Conservation (phyloP, 768 basidiomycete species). For the Pisolithus albus region DNA sequence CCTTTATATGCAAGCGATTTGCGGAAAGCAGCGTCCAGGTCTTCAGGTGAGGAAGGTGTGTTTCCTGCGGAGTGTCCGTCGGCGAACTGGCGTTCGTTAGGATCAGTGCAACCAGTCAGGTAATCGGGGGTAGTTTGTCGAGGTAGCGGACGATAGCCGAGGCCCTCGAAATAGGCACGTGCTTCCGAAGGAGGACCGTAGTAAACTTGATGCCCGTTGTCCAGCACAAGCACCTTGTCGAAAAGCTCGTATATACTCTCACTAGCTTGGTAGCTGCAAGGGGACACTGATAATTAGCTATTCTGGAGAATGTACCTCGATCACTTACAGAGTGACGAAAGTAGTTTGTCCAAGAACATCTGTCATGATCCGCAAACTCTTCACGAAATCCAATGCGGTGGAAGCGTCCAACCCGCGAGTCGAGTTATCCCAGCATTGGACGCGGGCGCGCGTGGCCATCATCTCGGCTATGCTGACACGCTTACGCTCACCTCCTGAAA, state of each 20-base stretch:
- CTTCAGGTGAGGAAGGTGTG: slow-evolving; percentile 58
- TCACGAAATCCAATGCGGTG: slow-evolving; percentile 82
- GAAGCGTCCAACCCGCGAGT: slow-evolving; percentile 80
- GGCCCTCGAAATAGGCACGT: slow-evolving; percentile 65
- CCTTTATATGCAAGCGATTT: slow-evolving; percentile 36
- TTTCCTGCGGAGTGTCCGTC: slow-evolving; percentile 49
- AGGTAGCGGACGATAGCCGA: slow-evolving; percentile 69
- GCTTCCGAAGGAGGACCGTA: slow-evolving; percentile 71
- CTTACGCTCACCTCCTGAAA: slow-evolving; percentile 78
- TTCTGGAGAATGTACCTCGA: background rate
- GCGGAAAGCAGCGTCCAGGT: slow-evolving; percentile 58
- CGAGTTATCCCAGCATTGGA: slow-evolving; percentile 81
- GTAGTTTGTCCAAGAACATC: slow-evolving; percentile 77
- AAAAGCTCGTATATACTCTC: slow-evolving; percentile 73
- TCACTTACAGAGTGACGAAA: slow-evolving; percentile 63
- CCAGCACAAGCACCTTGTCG: slow-evolving; percentile 83
- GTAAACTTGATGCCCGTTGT: slow-evolving; percentile 76
- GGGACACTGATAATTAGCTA: background rate
- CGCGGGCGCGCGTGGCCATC: slow-evolving; percentile 73
- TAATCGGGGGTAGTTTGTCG: slow-evolving; percentile 86
- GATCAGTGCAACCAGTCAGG: slow-evolving; percentile 76
- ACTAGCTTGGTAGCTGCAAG: slow-evolving; percentile 65
- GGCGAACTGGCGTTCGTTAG: slow-evolving; percentile 77
- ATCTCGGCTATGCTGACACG: slow-evolving; percentile 81
- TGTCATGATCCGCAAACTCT: slow-evolving; percentile 73